Conservation (phyloP, 202 grass and related monocot species). For the Saccharum hybrid region DNA sequence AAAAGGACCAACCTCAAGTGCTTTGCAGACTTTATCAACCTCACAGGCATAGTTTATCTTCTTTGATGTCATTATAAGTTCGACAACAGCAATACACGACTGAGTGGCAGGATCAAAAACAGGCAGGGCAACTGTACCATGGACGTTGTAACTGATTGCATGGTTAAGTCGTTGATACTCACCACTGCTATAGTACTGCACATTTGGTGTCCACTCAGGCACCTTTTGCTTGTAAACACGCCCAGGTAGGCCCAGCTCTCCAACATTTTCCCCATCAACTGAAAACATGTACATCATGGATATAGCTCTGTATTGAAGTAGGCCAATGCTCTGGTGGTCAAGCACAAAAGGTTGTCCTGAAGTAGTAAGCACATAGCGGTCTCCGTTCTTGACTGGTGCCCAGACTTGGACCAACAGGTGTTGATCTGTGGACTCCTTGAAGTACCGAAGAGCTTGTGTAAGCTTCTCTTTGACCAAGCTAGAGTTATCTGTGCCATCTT, state of each 20-base stretch:
- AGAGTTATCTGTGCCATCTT: slow-evolving; percentile 50
- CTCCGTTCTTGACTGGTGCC: slow-evolving; percentile 83
- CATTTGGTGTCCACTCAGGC: slow-evolving; percentile 96
- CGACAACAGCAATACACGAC: slow-evolving; percentile 85
- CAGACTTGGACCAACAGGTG: slow-evolving; percentile 89
- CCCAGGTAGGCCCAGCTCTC: slow-evolving; percentile 79
- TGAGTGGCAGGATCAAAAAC: slow-evolving; percentile 81
- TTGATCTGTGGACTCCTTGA: slow-evolving; percentile 92
- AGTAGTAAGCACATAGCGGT: slow-evolving; percentile 82
- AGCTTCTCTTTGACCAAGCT: slow-evolving; percentile 80
- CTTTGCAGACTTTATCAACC: slow-evolving; percentile 97
- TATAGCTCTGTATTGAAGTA: slow-evolving; percentile 85
- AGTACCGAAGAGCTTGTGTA: slow-evolving; percentile 81
- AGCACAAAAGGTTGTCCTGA: slow-evolving; percentile 94
- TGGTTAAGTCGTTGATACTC: slow-evolving; percentile 84
- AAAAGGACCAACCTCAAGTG: slow-evolving; percentile 78
- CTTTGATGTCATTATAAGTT: slow-evolving; percentile 97
- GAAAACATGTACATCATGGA: slow-evolving; percentile 91
- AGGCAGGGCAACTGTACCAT: slow-evolving; percentile 87
- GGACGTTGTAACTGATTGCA: slow-evolving; percentile 86
- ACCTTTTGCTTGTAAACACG: slow-evolving; percentile 89
- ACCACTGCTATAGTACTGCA: slow-evolving; percentile 87
- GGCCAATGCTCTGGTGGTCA: slow-evolving; percentile 65
- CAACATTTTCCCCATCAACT: slow-evolving; percentile 63
- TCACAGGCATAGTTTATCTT: slow-evolving; percentile 90